phyloP scores from a whole-genome alignment of 2,329 filamentous ascomycete species.

The Chlorencoelia australis region DNA sequence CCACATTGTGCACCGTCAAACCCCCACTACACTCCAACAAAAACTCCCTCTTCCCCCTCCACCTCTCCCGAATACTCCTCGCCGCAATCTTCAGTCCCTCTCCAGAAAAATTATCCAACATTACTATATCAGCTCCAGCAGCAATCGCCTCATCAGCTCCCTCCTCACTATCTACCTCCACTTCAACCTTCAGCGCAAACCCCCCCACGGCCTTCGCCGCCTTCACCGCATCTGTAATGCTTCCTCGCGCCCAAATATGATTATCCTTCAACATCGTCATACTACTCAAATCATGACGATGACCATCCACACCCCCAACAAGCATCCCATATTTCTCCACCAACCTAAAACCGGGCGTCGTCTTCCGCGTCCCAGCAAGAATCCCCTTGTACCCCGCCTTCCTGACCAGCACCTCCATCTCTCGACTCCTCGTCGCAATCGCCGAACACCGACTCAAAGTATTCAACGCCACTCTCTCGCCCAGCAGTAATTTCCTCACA shows the following conservation, averaged over 20 bases:
- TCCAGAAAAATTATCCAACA: slow-evolving; percentile 91
- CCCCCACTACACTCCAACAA: slow-evolving; percentile 90
- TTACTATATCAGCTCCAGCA: slow-evolving; percentile 88
- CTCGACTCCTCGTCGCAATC: slow-evolving; percentile 61
- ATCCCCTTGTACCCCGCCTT: slow-evolving; percentile 67
- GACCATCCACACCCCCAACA: slow-evolving; percentile 82
- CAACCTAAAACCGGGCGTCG: slow-evolving; percentile 86
- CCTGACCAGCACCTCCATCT: slow-evolving; percentile 45
- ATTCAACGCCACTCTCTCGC: slow-evolving; percentile 88
- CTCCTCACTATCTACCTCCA: slow-evolving; percentile 80
- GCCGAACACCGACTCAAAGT: slow-evolving; percentile 84
- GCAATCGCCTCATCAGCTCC: slow-evolving; percentile 87
- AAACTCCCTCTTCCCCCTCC: slow-evolving; percentile 64
- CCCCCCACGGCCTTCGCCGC: slow-evolving; percentile 78
- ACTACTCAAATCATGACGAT: slow-evolving; percentile 79
- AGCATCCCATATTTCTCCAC: slow-evolving; percentile 99
- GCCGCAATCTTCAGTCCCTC: slow-evolving; percentile 70
- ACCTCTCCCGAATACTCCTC: slow-evolving; percentile 65
- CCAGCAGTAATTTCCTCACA: slow-evolving; percentile 67
- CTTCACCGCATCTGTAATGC: slow-evolving; percentile 75
- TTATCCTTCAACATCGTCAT: slow-evolving; percentile 99
- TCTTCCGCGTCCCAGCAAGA: slow-evolving; percentile 93
- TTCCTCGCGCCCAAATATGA: slow-evolving; percentile 85
- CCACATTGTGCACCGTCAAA: slow-evolving; percentile 74
- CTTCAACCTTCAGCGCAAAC: slow-evolving; percentile 90